Base-by-base conservation (phyloP, 2,329 filamentous ascomycete species). In the Fusarium napiforme region DNA sequence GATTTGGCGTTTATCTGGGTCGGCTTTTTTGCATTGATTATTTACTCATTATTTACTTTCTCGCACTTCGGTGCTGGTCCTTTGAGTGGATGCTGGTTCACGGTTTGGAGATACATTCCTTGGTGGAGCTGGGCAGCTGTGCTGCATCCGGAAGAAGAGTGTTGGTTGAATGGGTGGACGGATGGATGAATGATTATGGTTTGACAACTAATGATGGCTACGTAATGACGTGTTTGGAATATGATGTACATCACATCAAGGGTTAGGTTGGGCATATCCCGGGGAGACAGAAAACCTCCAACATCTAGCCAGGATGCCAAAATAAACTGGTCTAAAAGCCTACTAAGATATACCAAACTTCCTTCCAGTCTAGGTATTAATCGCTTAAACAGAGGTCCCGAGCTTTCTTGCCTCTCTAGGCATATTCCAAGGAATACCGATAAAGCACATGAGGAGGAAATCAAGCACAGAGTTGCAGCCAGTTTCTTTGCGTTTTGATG, bases 1-100 rank as follows among this genome's bases (percentile, higher is more conserved):
- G 62, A 72, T 74, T 73, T 74, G 73, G 75, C 72, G 75, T 77
- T 77, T 65, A 65, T 64, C 67, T 76, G 70, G 64, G 75, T 72
- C 69, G 73, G 69, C 49, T 67, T 67, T 69, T 69, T 52, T 66
- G 61, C 63, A 63, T 75, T 62, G 57, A 67, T 30, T 43, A 67
- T 32, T 60, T 42, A 47, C 62, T 60, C 43, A 45, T 23, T 21
- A 26, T 58, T 49, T 49, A 34, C 34, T 47, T 34, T 49, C 47
- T 23, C 42, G 28, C 30, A 36, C 40, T 58, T 36, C 32, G 18
- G 23, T 58, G n/a, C 21, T 52, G 37, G 45, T 67, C 65, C 34
- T 30, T 34, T 42, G 43, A 64, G 40, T 43, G 64, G 39, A 67
- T 60, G 60, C 60, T 60, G 59, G 57, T 30, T 50, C 56, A 56